A percentile compares a stretch with the other conserved stretches of the same genome.
Evolutionary conservation across 306 rosid species (phyloP).

Genomic region (Arachis stenosperma): DNA sequence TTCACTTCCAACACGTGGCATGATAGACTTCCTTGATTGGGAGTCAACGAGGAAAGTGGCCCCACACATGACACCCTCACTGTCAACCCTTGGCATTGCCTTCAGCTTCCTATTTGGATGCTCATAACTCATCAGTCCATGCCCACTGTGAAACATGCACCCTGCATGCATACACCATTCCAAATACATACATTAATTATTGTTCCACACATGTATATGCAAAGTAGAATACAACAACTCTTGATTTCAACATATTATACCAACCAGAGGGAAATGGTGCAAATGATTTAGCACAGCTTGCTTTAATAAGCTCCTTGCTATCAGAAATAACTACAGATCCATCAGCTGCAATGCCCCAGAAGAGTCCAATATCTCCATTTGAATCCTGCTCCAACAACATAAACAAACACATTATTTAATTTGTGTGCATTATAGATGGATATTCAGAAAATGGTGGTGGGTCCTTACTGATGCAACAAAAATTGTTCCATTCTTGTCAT

Average conservation of each 20-base stretch:
- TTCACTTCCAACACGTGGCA: slow-evolving; percentile 91
- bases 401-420: not conserved
- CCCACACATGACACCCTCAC: slow-evolving; percentile 80
- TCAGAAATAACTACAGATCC: slow-evolving; percentile 83
- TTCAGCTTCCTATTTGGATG: slow-evolving; percentile 71
- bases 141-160: slow-evolving; percentile 72
- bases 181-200: too few relatives aligned
- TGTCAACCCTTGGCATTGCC: slow-evolving; percentile 80
- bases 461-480: slow-evolving; percentile 74
- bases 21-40: slow-evolving; percentile 54
- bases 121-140: slow-evolving; percentile 71
- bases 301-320: slow-evolving; percentile 64
- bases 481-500: slow-evolving; percentile 58
- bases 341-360: slow-evolving; percentile 87
- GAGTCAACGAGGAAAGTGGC: slow-evolving; percentile 70
- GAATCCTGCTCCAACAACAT: slow-evolving; percentile 62
- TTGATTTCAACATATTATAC: not conserved
- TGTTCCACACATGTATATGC: too few relatives aligned
- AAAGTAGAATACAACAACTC: not conserved
- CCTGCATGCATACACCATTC: slow-evolving; percentile 48
- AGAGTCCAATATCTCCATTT: slow-evolving; percentile 62
- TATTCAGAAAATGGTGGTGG: not conserved
- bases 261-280: slow-evolving; percentile 89
- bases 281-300: slow-evolving; percentile 89
- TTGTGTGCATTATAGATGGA: not conserved